A percentile compares a stretch with the other conserved stretches of the same genome.
Conservation (phyloP, 306 rosid genomes). For the Rubus parviflorus region DNA sequence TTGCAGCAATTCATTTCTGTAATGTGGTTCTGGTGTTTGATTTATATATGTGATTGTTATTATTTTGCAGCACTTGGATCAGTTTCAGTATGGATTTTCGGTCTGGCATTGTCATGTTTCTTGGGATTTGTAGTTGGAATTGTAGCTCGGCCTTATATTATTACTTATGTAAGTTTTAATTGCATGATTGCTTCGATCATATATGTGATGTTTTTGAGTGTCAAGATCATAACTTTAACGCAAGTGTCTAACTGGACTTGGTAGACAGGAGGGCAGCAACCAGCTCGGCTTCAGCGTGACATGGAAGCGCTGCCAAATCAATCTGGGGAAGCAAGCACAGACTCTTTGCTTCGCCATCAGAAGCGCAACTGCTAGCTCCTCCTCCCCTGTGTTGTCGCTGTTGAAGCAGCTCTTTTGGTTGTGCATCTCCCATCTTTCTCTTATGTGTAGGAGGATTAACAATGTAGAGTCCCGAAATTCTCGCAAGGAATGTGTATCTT, state of each 20-base stretch:
- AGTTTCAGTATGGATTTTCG: neutral
- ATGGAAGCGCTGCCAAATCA: conserved; percentile 75
- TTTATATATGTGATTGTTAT: neutral
- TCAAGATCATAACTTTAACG: neutral
- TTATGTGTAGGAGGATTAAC: conserved; percentile 33
- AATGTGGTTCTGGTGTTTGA: neutral
- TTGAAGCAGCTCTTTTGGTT: conserved; percentile 39
- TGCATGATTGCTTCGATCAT: neutral
- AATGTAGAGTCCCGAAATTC: conserved; percentile 27
- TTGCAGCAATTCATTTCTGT: neutral
- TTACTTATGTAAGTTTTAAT: conserved; percentile 15
- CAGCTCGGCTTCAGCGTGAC: conserved; percentile 33
- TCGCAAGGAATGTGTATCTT: conserved; percentile 38
- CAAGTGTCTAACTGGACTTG: conserved; percentile 30
- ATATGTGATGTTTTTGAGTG: neutral
- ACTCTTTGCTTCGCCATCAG: conserved; percentile 58
- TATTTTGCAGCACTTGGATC: conserved; percentile 23
- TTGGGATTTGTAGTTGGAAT: conserved; percentile 8
- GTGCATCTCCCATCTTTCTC: conserved; percentile 41
- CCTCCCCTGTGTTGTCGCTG: conserved; percentile 16
- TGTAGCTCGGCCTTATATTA: conserved; percentile 13
- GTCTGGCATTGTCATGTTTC: conserved; percentile 9
- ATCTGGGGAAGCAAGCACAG: conserved; percentile 53
- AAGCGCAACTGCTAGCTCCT: conserved; percentile 64
- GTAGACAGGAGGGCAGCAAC: conserved; percentile 61